These are phyloP conservation scores for Coleophoma cylindrospora DNA, from an alignment of 2,329 filamentous ascomycete species.

Conservation along the genomic window DNA sequence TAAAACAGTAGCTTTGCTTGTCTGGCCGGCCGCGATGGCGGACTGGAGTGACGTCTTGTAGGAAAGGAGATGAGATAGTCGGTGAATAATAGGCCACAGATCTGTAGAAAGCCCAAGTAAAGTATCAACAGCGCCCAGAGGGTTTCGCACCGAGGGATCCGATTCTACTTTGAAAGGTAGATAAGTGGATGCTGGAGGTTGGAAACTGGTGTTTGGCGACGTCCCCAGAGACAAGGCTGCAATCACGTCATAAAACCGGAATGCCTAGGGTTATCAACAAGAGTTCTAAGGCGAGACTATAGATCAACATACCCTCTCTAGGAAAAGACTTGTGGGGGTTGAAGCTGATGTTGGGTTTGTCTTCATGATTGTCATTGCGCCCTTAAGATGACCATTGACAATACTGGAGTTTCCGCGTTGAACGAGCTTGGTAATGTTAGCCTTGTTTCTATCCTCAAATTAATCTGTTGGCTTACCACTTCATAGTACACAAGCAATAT, in stretches of 20 bases:
- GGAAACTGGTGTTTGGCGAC: constrained; percentile 46
- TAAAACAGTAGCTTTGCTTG: constrained; percentile 20
- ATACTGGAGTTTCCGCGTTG: constrained; percentile 55
- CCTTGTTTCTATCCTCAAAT: constrained; percentile 1
- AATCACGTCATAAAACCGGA: constrained; percentile 62
- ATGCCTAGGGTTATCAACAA: constrained; percentile 41
- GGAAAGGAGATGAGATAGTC: constrained; percentile 48
- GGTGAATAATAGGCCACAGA: constrained; percentile 59
- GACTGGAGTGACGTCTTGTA: constrained; percentile 46
- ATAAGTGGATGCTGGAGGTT: constrained; percentile 39
- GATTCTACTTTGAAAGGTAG: constrained; percentile 40
- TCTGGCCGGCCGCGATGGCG: constrained; percentile 35
- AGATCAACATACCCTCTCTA: constrained; percentile 46
- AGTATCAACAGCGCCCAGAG: constrained; percentile 40
- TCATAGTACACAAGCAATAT: constrained; percentile 60
- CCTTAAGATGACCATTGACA: constrained; percentile 55
- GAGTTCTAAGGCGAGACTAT: background rate
- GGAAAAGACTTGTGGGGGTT: constrained; percentile 49
- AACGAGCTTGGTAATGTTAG: constrained; percentile 42
- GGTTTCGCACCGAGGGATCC: constrained; percentile 29
- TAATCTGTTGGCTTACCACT: constrained; percentile 40
- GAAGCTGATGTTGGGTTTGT: constrained; percentile 34
- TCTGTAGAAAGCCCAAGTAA: constrained; percentile 57
- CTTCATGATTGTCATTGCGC: constrained; percentile 56
- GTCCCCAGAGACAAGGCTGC: constrained; percentile 57